Evolutionary conservation across 805 yeast genomes (phyloP).

Genomic region (Metschnikowia arizonensis): DNA sequence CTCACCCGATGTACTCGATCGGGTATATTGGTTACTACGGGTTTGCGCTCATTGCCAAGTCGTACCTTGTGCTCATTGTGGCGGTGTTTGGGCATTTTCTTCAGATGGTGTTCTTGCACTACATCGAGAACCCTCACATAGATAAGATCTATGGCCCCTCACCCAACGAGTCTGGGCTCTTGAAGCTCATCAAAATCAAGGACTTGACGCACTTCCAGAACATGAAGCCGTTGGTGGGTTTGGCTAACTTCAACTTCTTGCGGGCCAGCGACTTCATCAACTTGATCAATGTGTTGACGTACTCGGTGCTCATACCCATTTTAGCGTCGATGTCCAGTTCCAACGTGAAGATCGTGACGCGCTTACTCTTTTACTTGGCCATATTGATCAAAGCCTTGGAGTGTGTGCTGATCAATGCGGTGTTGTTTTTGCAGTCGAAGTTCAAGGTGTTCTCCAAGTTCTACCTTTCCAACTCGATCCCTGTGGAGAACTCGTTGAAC

Average conservation of each 20-base stretch:
- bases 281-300: slow-evolving; percentile 37
- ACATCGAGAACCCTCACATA: slow-evolving; percentile 82
- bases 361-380: slow-evolving; percentile 36
- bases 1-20: slow-evolving; percentile 90
- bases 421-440: slow-evolving; percentile 57
- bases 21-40: slow-evolving; percentile 89
- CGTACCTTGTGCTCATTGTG: slow-evolving; percentile 63
- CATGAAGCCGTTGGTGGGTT: slow-evolving; percentile 51
- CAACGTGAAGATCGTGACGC: slow-evolving; percentile 18
- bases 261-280: slow-evolving; percentile 63
- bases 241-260: slow-evolving; percentile 58
- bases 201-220: slow-evolving; percentile 43
- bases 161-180: slow-evolving; percentile 33
- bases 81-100: slow-evolving; percentile 72
- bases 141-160: slow-evolving; percentile 68
- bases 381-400: slow-evolving; percentile 48
- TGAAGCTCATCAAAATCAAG: slow-evolving; percentile 42
- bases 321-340: slow-evolving; percentile 26
- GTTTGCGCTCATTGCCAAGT: slow-evolving; percentile 69
- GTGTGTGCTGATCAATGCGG: slow-evolving; percentile 45
- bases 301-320: slow-evolving; percentile 41
- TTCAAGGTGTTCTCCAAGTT: slow-evolving; percentile 60
- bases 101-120: slow-evolving; percentile 70
- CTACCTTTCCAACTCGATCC: slow-evolving; percentile 59
- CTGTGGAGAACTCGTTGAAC: slow-evolving; percentile 60